phyloP scores from a whole-genome alignment of 108 stramenopile species.

The Stephanodiscus triporus region DNA sequence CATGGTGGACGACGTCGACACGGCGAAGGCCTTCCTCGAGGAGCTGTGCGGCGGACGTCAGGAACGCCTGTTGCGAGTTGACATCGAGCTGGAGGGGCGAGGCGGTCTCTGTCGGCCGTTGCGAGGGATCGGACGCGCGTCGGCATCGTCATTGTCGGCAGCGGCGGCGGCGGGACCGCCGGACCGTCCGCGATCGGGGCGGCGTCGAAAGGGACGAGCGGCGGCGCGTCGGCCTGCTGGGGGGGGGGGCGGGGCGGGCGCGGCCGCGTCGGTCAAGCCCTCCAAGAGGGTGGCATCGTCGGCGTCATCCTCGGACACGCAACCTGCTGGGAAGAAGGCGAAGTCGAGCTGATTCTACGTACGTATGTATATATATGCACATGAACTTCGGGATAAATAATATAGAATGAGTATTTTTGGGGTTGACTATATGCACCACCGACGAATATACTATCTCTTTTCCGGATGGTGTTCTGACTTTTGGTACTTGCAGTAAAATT shows the following conservation, averaged over 20 bases:
- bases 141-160: background rate
- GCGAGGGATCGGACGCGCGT: background rate
- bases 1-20: too few relatives aligned
- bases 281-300: background rate
- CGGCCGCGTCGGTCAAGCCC: background rate
- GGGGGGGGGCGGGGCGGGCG: background rate
- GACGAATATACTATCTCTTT: too few relatives aligned
- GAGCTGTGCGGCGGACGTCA: conserved; percentile 57
- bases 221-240: background rate
- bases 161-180: background rate
- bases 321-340: conserved; percentile 8
- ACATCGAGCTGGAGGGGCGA: conserved; percentile 57
- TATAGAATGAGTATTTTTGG: too few relatives aligned
- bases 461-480: too few relatives aligned
- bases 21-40: conserved; percentile 70
- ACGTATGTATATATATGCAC: too few relatives aligned
- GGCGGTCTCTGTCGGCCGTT: conserved; percentile 47
- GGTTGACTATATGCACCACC: too few relatives aligned
- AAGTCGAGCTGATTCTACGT: background rate
- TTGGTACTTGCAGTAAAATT: too few relatives aligned
- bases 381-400: too few relatives aligned
- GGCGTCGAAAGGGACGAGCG: too few relatives aligned
- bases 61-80: conserved; percentile 58
- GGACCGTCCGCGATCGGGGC: too few relatives aligned
- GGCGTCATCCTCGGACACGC: background rate